These are phyloP conservation scores for Aspergillus viridinutans DNA, from an alignment of 2,329 filamentous ascomycete genomes.

Conservation along the genomic window DNA sequence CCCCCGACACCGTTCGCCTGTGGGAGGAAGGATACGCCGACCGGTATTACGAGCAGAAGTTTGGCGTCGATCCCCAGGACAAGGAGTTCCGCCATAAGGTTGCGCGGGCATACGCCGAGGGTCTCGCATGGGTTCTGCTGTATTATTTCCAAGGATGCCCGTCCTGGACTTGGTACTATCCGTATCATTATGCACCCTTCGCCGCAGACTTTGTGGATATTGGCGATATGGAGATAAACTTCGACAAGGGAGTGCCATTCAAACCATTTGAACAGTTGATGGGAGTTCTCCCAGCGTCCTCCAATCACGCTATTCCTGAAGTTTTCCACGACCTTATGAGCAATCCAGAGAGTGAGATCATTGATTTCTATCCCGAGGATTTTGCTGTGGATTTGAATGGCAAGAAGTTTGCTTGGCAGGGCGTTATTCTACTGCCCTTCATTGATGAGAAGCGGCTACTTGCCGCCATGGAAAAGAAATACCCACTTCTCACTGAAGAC, in stretches of 20 bases:
- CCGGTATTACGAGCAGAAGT: conserved; percentile 96
- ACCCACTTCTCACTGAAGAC: conserved; percentile 70
- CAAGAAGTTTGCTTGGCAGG: conserved; percentile 98
- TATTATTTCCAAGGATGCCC: conserved; percentile 99
- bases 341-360: conserved; percentile 80
- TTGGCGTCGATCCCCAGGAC: conserved; percentile 75
- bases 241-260: conserved; percentile 80
- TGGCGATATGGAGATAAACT: conserved; percentile 70
- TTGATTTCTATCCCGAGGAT: conserved; percentile 95
- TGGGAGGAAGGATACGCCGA: conserved; percentile 97
- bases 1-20: conserved; percentile 76
- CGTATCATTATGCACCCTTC: conserved; percentile 97
- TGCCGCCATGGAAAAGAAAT: conserved; percentile 75
- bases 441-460: conserved; percentile 89
- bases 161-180: conserved; percentile 99
- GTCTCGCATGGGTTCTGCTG: conserved; percentile 87
- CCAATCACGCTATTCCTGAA: conserved; percentile 82
- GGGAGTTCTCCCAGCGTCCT: conserved; percentile 92
- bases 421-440: conserved; percentile 87
- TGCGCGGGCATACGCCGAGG: conserved; percentile 86
- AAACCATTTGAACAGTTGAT: conserved; percentile 95
- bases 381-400: conserved; percentile 93
- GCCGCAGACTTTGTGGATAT: conserved; percentile 90
- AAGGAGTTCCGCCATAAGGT: conserved; percentile 84
- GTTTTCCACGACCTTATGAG: conserved; percentile 91